phyloP scores from a whole-genome alignment of 352 stramenopile species.

The Thraustochytrium sp. region DNA sequence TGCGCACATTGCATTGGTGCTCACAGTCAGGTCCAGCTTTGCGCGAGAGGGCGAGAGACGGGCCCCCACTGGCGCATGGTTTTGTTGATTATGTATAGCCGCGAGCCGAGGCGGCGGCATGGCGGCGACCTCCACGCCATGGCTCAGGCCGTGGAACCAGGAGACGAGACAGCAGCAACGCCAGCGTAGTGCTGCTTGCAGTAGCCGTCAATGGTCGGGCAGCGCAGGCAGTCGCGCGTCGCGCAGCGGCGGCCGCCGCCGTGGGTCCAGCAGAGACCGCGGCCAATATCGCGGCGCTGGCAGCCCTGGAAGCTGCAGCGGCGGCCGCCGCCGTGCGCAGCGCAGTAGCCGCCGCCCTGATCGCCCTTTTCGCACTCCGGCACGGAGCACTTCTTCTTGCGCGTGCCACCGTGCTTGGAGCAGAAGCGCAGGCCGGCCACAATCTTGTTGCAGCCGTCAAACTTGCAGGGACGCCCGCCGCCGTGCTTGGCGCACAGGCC shows the following conservation, averaged over 20 bases:
- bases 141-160: too few relatives aligned
- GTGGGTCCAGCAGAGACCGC: slow-evolving; percentile 75
- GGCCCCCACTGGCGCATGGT: too few relatives aligned
- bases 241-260: slow-evolving; percentile 72
- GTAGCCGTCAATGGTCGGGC: not conserved
- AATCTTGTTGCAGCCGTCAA: slow-evolving; percentile 68
- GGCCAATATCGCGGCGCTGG: slow-evolving; percentile 72
- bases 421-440: slow-evolving; percentile 54
- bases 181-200: slow-evolving; percentile 30
- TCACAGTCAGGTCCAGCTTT: too few relatives aligned
- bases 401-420: slow-evolving; percentile 73
- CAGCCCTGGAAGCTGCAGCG: slow-evolving; percentile 69
- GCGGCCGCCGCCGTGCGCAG: slow-evolving; percentile 69
- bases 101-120: too few relatives aligned
- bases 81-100: too few relatives aligned
- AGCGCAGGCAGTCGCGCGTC: slow-evolving; percentile 57
- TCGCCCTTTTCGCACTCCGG: slow-evolving; percentile 74
- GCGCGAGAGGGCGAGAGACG: too few relatives aligned
- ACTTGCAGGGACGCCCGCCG: slow-evolving; percentile 68
- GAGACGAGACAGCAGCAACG: not conserved
- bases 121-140: too few relatives aligned
- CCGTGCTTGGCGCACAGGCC: slow-evolving; percentile 76
- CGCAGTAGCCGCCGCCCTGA: slow-evolving; percentile 74
- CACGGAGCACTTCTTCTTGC: slow-evolving; percentile 72
- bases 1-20: too few relatives aligned